These are phyloP conservation scores for Metarhizium brunneum DNA, from an alignment of 2,329 filamentous ascomycete species.

Conservation along the genomic window DNA sequence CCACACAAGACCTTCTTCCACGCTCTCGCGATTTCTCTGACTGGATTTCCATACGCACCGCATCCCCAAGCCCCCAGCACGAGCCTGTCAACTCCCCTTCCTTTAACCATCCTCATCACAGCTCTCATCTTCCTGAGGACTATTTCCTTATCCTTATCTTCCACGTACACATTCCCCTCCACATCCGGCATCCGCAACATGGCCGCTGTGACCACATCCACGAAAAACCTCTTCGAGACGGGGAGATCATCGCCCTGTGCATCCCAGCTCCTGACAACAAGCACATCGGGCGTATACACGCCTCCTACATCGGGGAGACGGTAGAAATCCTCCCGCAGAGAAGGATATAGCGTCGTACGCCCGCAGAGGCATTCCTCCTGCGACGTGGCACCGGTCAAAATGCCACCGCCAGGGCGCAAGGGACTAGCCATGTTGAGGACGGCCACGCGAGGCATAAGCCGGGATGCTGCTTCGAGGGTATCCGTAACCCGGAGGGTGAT, in stretches of 20 bases:
- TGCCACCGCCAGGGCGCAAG: slow-evolving; percentile 50
- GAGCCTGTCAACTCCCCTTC: slow-evolving; percentile 35
- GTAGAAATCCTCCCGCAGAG: slow-evolving; percentile 42
- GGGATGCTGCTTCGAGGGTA: slow-evolving; percentile 40
- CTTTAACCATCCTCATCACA: slow-evolving; percentile 42
- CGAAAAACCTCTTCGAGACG: slow-evolving; percentile 42
- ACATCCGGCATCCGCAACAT: slow-evolving; percentile 50
- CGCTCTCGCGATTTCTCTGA: slow-evolving; percentile 44
- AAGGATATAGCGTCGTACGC: slow-evolving; percentile 1
- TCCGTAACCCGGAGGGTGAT: slow-evolving; percentile 40
- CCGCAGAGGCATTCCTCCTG: slow-evolving; percentile 55
- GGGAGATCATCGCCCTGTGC: slow-evolving; percentile 11
- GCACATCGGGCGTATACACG: slow-evolving; percentile 33
- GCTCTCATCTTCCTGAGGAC: slow-evolving; percentile 46
- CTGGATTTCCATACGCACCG: slow-evolving; percentile 54
- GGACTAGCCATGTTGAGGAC: slow-evolving; percentile 58
- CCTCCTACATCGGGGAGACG: slow-evolving; percentile 48
- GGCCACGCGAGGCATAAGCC: slow-evolving; percentile 25
- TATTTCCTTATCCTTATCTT: slow-evolving; percentile 39
- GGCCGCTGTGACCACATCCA: slow-evolving; percentile 49
- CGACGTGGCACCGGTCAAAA: slow-evolving; percentile 47
- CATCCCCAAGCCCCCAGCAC: slow-evolving; percentile 58
- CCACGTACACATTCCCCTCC: slow-evolving; percentile 30
- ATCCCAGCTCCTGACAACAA: slow-evolving; percentile 42
- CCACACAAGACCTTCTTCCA: slow-evolving; percentile 30